A percentile compares a stretch with the other conserved stretches of the same genome.
Evolutionary conservation across 352 stramenopile genomes (phyloP).

Genomic region (Globisporangium middletonii): DNA sequence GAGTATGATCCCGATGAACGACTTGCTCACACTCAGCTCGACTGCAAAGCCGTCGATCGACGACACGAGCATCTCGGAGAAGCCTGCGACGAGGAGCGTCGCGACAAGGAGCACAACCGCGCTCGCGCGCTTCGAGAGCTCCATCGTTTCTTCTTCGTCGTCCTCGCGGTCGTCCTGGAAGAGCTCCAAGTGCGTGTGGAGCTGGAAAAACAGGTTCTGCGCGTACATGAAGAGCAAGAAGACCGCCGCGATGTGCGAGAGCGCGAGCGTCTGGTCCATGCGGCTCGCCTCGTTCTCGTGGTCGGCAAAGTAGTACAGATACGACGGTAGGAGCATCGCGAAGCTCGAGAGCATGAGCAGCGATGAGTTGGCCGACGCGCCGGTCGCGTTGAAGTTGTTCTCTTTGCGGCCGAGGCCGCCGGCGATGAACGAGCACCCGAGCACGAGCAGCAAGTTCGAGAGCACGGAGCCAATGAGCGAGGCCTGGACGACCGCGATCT

Average conservation of each 20-base stretch:
- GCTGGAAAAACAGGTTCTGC: constrained; percentile 95
- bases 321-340: constrained; percentile 91
- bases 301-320: constrained; percentile 86
- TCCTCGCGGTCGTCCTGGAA: constrained; percentile 68
- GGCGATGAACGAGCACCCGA: constrained; percentile 95
- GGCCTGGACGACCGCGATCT: constrained; percentile 96
- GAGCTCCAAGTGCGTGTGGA: constrained; percentile 91
- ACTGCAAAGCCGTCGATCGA: constrained; percentile 78
- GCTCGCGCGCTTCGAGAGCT: constrained; percentile 76
- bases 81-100: constrained; percentile 89
- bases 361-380: constrained; percentile 91
- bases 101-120: constrained; percentile 74
- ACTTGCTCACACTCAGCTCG: constrained; percentile 70
- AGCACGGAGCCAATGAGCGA: constrained; percentile 96
- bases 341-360: constrained; percentile 93
- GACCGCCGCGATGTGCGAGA: constrained; percentile 74
- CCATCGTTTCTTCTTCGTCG: constrained; percentile 59
- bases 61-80: constrained; percentile 91
- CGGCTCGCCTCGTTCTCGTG: constrained; percentile 65
- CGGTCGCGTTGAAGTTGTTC: constrained; percentile 91
- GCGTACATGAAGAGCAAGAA: constrained; percentile 92
- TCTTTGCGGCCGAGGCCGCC: constrained; percentile 77
- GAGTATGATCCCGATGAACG: constrained; percentile 93
- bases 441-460: constrained; percentile 97
- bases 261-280: constrained; percentile 58